These are phyloP conservation scores for Paspalum notatum DNA, from an alignment of 176 grass and related monocot genomes.

Conservation along the genomic window DNA sequence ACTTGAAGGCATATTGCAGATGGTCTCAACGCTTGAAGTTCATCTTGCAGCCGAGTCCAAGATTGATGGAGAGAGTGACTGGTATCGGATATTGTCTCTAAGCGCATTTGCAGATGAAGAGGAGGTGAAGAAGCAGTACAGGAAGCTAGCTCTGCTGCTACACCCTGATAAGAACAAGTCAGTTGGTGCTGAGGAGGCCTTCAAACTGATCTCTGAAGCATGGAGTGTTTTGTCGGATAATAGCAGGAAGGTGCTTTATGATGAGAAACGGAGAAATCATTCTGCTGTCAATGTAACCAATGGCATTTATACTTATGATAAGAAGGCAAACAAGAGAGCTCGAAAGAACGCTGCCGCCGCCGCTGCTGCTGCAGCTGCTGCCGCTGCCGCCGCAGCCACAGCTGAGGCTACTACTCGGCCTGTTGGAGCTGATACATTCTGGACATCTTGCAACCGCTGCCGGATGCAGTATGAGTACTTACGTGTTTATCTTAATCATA, in stretches of 20 bases:
- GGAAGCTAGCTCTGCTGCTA: slow-evolving; percentile 75
- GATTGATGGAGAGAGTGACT: slow-evolving; percentile 80
- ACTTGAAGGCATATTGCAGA: slow-evolving; percentile 87
- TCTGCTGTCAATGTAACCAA: slow-evolving; percentile 54
- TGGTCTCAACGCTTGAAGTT: slow-evolving; percentile 82
- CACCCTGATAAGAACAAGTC: slow-evolving; percentile 98
- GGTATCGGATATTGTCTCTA: slow-evolving; percentile 83
- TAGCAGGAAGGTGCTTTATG: slow-evolving; percentile 64
- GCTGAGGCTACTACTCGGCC: slow-evolving; percentile 50
- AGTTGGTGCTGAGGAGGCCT: slow-evolving; percentile 75
- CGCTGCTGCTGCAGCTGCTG: neutral
- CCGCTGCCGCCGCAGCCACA: slow-evolving; percentile 27
- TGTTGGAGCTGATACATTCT: slow-evolving; percentile 69
- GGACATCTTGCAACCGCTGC: slow-evolving; percentile 89
- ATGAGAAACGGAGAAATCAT: slow-evolving; percentile 79
- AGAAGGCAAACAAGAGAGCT: slow-evolving; percentile 72
- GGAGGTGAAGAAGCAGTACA: slow-evolving; percentile 89
- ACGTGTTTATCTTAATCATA: slow-evolving; percentile 88
- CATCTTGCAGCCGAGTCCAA: slow-evolving; percentile 78
- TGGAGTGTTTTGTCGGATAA: slow-evolving; percentile 91
- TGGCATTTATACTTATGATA: slow-evolving; percentile 67
- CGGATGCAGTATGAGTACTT: slow-evolving; percentile 98
- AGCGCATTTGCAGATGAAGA: slow-evolving; percentile 76
- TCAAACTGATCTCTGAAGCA: slow-evolving; percentile 87
- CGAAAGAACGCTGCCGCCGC: slow-evolving; percentile 58